These are phyloP conservation scores for Ceratocystis albifundus DNA, from an alignment of 2,329 filamentous ascomycete species.

Conservation along the genomic window DNA sequence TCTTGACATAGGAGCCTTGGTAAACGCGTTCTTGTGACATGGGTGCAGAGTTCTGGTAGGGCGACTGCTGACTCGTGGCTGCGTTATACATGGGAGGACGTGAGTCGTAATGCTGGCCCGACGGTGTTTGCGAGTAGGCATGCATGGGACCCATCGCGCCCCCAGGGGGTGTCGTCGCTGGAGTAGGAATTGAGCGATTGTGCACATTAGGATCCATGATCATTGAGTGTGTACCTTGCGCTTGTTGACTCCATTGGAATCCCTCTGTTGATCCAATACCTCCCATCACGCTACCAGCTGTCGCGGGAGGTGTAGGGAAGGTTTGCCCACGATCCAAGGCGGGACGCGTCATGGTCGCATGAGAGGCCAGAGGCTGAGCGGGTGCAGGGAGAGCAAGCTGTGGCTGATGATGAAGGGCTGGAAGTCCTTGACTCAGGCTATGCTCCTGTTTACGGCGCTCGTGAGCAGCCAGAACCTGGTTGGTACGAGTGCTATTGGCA, in stretches of 20 bases:
- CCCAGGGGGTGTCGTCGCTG: constrained; percentile 79
- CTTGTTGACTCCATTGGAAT: constrained; percentile 61
- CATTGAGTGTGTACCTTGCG: constrained; percentile 55
- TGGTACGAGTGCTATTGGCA: constrained; percentile 70
- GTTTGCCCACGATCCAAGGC: constrained; percentile 76
- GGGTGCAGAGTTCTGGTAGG: constrained; percentile 55
- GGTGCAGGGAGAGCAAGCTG: constrained; percentile 49
- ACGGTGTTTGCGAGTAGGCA: constrained; percentile 50
- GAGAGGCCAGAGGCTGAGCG: constrained; percentile 48
- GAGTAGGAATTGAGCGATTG: constrained; percentile 79
- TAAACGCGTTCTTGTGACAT: constrained; percentile 52
- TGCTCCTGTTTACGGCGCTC: constrained; percentile 65
- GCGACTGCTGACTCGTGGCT: constrained; percentile 54
- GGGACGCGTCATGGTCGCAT: constrained; percentile 62
- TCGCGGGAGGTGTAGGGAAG: constrained; percentile 87
- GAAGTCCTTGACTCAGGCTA: constrained; percentile 46
- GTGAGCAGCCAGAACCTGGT: constrained; percentile 75
- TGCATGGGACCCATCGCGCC: constrained; percentile 66
- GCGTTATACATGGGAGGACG: constrained; percentile 69
- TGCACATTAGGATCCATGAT: constrained; percentile 73
- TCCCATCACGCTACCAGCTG: constrained; percentile 72
- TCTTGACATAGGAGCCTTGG: constrained; percentile 66
- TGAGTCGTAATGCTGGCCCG: constrained; percentile 59
- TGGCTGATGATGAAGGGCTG: constrained; percentile 53
- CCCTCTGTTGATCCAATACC: constrained; percentile 62